Conservation (phyloP, 768 basidiomycete genomes). For the Boletus eberwhitei region DNA sequence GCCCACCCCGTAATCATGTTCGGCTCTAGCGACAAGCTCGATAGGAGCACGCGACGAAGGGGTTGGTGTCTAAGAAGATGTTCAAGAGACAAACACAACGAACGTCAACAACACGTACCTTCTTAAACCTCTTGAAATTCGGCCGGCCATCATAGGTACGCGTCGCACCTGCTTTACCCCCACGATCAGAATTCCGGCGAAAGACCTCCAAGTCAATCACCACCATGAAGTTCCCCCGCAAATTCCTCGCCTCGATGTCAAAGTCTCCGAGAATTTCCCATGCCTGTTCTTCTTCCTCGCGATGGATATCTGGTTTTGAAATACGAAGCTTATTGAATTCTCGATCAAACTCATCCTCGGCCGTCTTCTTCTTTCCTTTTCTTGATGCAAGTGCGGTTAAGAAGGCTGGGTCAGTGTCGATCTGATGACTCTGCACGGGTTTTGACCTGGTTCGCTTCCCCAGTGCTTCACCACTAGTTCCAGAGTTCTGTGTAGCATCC, state of each 20-base stretch:
- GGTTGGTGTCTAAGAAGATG: constrained; percentile 25
- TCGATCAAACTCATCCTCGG: constrained; percentile 69
- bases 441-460: constrained; percentile 11
- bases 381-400: constrained; percentile 71
- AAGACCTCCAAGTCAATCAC: constrained; percentile 63
- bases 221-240: constrained; percentile 80
- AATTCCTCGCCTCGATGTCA: constrained; percentile 49
- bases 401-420: constrained; percentile 66
- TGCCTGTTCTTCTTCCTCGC: constrained; percentile 45
- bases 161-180: constrained; percentile 33
- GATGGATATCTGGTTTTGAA: constrained; percentile 54
- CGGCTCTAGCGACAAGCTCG: constrained; percentile 49
- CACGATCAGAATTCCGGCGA: constrained; percentile 25
- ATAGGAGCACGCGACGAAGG: constrained; percentile 36
- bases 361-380: constrained; percentile 57
- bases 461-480: not conserved
- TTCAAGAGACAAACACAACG: constrained; percentile 8
- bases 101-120: constrained; percentile 39
- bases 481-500: constrained; percentile 28
- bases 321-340: constrained; percentile 79
- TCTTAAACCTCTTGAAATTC: constrained; percentile 79
- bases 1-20: constrained; percentile 54
- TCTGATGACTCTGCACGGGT: not conserved
- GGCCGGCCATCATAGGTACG: constrained; percentile 42
- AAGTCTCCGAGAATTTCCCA: constrained; percentile 66